Base-by-base conservation (phyloP, 2,329 filamentous ascomycete species). In the Trichoderma sp. region DNA sequence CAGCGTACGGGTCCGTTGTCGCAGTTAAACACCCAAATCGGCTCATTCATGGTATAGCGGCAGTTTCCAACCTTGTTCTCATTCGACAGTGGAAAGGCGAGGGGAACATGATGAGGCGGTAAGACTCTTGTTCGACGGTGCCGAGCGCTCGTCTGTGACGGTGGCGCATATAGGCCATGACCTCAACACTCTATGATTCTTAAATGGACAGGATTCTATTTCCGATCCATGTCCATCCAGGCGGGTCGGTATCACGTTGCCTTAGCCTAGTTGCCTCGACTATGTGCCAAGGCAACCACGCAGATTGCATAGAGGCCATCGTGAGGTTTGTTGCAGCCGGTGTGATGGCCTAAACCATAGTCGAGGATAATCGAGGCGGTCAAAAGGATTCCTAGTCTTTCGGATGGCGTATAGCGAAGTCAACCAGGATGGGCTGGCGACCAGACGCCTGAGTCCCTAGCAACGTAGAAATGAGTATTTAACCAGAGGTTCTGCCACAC, bases 221-320 rank as follows among this genome's bases (percentile, higher is more conserved):
- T 34, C 42, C 25, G 35, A 37, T 42, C 39, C 67, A 69, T 53
- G 56, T 56, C 63, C 64, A 57, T 9, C 45, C 42, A 29, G 64
- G 67, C 67, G 64, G 67, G 56, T 69, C 67, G 22, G 67, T 67
- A 69, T 67, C 56, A 67, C 67, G 57, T 69, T 58, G 63, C 64
- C 19, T 53, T 37, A 61, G 64, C 29, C 27, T 52, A 56, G 67
- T 60, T 58, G 64, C 59, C 37, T 69, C 50, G 64, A 42, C 65
- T 67, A 69, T 57, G 57, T 61, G 54, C 19, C 64, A 48, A 50
- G 59, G 67, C 67, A 69, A 69, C 67, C 67, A 67, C 64, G 57
- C 64, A 61, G 8, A 50, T 9, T 25, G 13, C 32, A 52, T 25
- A 67, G 61, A 61, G 58, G 37, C 50, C 29, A 63, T 57, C 50